Evolutionary conservation across 352 stramenopile genomes (phyloP).

Genomic region (Aphanomyces euteiches): DNA sequence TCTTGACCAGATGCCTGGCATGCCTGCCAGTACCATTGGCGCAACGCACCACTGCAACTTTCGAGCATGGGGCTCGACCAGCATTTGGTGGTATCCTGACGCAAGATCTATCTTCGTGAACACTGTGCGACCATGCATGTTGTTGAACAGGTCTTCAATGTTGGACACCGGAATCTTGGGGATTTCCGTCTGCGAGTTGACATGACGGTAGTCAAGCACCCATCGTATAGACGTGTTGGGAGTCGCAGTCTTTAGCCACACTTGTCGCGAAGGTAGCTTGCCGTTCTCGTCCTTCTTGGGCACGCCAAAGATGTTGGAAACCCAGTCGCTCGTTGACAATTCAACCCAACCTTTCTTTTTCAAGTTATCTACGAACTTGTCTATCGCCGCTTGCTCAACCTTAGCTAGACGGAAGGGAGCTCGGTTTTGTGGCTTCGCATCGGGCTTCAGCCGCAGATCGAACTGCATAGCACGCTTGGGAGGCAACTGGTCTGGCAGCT

Average conservation of each 20-base stretch:
- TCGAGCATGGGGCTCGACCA: not conserved
- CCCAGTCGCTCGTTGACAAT: constrained; percentile 31
- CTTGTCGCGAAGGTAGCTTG: constrained; percentile 13
- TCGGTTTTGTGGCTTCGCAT: not conserved
- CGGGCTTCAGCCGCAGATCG: constrained; percentile 11
- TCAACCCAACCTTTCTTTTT: constrained; percentile 33
- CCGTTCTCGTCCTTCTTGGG: constrained; percentile 31
- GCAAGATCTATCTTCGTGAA: constrained; percentile 27
- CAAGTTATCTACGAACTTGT: constrained; percentile 29
- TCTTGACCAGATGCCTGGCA: constrained; percentile 13
- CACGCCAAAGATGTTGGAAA: constrained; percentile 36
- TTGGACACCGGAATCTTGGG: constrained; percentile 31
- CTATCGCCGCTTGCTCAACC: constrained; percentile 24
- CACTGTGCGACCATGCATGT: constrained; percentile 13
- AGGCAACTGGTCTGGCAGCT: constrained; percentile 3
- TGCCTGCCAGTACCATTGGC: constrained; percentile 25
- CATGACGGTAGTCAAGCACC: constrained; percentile 33
- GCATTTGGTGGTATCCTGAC: constrained; percentile 31
- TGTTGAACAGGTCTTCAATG: constrained; percentile 35
- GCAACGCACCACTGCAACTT: constrained; percentile 26
- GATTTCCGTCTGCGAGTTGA: constrained; percentile 29
- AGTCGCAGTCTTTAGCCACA: constrained; percentile 19
- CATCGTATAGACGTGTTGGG: constrained; percentile 16
- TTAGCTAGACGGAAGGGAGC: constrained; percentile 21
- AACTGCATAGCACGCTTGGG: constrained; percentile 20